Conservation (phyloP, 306 rosid genomes). For the Canavalia ensiformis region DNA sequence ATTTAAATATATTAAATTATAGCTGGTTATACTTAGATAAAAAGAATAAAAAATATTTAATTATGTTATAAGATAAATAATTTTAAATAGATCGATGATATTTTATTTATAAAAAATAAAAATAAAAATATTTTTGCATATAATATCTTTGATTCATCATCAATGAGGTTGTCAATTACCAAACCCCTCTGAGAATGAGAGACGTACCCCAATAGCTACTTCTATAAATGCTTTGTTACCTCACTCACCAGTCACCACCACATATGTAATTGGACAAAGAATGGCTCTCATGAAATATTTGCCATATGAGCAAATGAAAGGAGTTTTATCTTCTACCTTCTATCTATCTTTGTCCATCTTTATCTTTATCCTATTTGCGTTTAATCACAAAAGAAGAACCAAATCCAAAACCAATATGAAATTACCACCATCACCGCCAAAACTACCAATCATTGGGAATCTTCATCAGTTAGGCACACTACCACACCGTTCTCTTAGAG, state of each 20-base stretch:
- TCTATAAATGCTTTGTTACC: not conserved
- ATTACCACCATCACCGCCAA: constrained; percentile 51
- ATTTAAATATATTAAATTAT: too few species aligned
- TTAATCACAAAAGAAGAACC: constrained; percentile 30
- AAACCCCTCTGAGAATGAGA: too few species aligned
- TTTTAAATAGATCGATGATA: too few species aligned
- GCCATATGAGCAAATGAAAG: constrained; percentile 17
- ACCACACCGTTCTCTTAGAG: constrained; percentile 44
- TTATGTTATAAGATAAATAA: too few species aligned
- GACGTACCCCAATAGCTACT: too few species aligned
- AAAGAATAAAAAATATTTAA: too few species aligned
- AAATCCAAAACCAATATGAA: constrained; percentile 42
- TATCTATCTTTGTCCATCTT: not conserved
- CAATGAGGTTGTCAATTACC: too few species aligned
- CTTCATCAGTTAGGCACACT: constrained; percentile 54
- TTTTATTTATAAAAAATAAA: too few species aligned
- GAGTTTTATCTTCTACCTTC: not conserved
- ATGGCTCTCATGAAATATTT: constrained; percentile 39
- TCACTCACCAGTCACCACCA: too few species aligned
- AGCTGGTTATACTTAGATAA: too few species aligned
- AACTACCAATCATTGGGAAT: constrained; percentile 55
- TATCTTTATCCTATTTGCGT: not conserved
- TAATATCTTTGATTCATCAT: too few species aligned
- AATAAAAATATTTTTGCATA: too few species aligned
- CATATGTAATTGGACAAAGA: not conserved